A percentile compares a stretch with the other conserved stretches of the same genome.
These are phyloP conservation scores for Talinum fruticosum DNA, from an alignment of 148 eudicot genomes.

Conservation along the genomic window DNA sequence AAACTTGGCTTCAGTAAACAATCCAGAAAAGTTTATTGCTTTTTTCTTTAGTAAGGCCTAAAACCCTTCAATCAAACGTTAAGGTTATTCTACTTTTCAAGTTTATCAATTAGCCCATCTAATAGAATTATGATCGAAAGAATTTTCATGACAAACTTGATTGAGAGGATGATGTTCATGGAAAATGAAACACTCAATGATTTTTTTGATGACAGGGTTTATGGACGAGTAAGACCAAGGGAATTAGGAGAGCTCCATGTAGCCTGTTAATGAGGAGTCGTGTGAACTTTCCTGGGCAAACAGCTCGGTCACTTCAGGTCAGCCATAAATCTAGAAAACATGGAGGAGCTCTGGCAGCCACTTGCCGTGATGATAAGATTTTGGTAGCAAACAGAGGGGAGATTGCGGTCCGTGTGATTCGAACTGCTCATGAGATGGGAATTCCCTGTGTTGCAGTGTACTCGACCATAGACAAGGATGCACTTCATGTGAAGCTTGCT, in stretches of 20 bases:
- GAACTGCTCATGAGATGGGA: slow-evolving; percentile 98
- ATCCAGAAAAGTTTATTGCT: no score
- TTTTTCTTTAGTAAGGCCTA: no score
- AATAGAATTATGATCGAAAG: neutral
- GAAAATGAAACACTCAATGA: neutral
- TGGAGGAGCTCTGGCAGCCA: slow-evolving; percentile 72
- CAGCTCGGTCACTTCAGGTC: slow-evolving; percentile 39
- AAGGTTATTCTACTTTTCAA: no score
- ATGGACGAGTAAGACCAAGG: slow-evolving; percentile 48
- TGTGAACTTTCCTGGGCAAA: slow-evolving; percentile 59
- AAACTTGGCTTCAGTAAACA: no score
- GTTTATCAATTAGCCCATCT: no score
- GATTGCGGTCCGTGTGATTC: slow-evolving; percentile 93
- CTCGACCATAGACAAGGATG: slow-evolving; percentile 94
- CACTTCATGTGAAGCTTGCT: slow-evolving; percentile 92
- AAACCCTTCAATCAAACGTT: no score
- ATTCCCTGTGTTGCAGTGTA: slow-evolving; percentile 97
- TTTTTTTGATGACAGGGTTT: slow-evolving; percentile 43
- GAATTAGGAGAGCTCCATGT: slow-evolving; percentile 50
- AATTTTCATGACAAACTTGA: neutral
- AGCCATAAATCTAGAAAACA: slow-evolving; percentile 41
- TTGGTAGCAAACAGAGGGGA: slow-evolving; percentile 96
- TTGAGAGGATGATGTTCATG: neutral
- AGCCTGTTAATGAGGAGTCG: slow-evolving; percentile 51
- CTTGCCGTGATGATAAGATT: slow-evolving; percentile 69